Percentiles rank a stretch among this genome's conserved stretches.
phyloP scores from a whole-genome alignment of 352 stramenopile genomes.

The Phytopythium delawarense region DNA sequence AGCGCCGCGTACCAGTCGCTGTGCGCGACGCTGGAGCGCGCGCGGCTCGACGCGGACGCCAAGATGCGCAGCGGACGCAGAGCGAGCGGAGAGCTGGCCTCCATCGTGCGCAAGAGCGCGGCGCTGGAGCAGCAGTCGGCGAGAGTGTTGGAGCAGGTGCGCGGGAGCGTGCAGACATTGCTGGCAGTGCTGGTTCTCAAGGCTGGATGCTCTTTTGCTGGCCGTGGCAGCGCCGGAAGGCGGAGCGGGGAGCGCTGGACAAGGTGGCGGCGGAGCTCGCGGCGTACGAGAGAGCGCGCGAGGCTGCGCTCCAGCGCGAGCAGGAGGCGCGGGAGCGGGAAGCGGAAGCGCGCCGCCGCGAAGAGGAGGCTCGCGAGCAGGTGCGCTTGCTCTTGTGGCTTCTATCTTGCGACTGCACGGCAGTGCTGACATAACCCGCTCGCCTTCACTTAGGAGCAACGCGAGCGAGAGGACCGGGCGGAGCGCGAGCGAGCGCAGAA shows the following conservation, averaged over 20 bases:
- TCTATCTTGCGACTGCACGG: neutral
- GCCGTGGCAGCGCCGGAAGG: constrained; percentile 22
- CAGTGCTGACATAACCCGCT: neutral
- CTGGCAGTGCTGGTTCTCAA: neutral
- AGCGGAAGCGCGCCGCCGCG: constrained; percentile 21
- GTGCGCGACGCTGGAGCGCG: constrained; percentile 52
- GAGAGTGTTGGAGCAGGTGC: constrained; percentile 34
- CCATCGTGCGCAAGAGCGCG: constrained; percentile 26
- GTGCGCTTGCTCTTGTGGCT: constrained; percentile 7
- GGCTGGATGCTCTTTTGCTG: neutral
- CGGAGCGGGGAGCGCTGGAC: constrained; percentile 38
- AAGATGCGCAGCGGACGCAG: constrained; percentile 28
- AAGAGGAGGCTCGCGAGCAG: constrained; percentile 36
- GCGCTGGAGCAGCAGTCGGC: constrained; percentile 33
- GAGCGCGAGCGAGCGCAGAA: constrained; percentile 20
- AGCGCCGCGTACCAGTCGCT: constrained; percentile 56
- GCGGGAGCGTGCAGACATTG: neutral
- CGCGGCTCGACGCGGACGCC: constrained; percentile 44
- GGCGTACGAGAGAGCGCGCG: constrained; percentile 37
- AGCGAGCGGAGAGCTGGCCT: constrained; percentile 15
- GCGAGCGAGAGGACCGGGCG: constrained; percentile 20
- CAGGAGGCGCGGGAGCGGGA: constrained; percentile 28
- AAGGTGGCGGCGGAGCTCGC: constrained; percentile 42
- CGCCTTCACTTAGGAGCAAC: constrained; percentile 12
- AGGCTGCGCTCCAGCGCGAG: constrained; percentile 24